Evolutionary conservation across 306 rosid species (phyloP).

Genomic region (Vigna reflexopilosa): DNA sequence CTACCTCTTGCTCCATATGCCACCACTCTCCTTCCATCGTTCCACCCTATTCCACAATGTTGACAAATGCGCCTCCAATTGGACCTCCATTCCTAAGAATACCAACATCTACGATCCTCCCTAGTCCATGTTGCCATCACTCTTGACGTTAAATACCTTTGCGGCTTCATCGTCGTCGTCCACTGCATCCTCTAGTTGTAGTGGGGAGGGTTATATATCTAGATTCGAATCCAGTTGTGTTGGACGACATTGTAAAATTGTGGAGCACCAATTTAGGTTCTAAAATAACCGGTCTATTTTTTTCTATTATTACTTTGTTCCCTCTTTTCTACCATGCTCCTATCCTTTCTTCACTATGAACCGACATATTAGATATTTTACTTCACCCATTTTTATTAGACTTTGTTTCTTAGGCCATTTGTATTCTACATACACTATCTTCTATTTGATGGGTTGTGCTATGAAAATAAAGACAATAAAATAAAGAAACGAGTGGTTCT

Average conservation of each 20-base stretch:
- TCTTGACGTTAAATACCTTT: slow-evolving; percentile 68
- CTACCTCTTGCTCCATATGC: slow-evolving; percentile 32
- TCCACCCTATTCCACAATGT: slow-evolving; percentile 60
- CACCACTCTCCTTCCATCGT: slow-evolving; percentile 51
- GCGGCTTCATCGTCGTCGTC: slow-evolving; percentile 73
- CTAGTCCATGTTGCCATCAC: slow-evolving; percentile 74
- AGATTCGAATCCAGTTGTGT: slow-evolving; percentile 67
- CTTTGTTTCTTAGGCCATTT: slow-evolving; percentile 15
- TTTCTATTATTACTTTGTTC: background rate
- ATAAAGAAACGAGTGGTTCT: background rate
- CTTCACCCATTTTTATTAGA: slow-evolving; percentile 29
- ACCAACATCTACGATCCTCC: slow-evolving; percentile 55
- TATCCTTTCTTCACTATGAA: slow-evolving; percentile 26
- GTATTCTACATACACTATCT: slow-evolving; percentile 27
- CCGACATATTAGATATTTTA: slow-evolving; percentile 22
- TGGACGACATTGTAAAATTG: slow-evolving; percentile 62
- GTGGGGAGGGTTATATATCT: slow-evolving; percentile 62
- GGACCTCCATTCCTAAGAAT: background rate
- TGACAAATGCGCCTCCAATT: slow-evolving; percentile 49
- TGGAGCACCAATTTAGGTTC: slow-evolving; percentile 59
- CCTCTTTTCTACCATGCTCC: background rate
- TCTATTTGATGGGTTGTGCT: slow-evolving; percentile 41
- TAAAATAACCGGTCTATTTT: slow-evolving; percentile 49
- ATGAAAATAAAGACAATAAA: slow-evolving; percentile 51
- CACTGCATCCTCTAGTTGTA: slow-evolving; percentile 62